phyloP scores from a whole-genome alignment of 2,329 filamentous ascomycete species.

The Ceratocystis destructans region DNA sequence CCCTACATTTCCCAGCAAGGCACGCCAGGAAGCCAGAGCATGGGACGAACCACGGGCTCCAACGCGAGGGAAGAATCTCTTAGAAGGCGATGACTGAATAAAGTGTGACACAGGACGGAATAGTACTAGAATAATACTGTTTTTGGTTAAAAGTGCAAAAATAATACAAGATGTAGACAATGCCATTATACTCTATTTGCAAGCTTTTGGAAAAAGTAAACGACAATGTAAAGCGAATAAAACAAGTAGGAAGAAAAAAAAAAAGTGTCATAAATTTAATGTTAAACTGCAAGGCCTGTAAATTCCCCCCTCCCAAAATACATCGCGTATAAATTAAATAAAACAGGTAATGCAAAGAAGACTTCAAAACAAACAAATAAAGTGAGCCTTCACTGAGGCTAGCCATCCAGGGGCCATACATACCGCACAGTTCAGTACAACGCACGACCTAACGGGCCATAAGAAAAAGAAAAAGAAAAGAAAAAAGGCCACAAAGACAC shows the following conservation, averaged over 20 bases:
- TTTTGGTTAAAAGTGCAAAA: neutral
- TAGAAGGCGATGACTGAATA: neutral
- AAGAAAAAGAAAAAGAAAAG: neutral
- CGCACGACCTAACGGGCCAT: too few species aligned
- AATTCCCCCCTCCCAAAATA: neutral
- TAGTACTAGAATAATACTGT: neutral
- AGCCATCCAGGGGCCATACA: too few species aligned
- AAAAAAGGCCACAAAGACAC: neutral
- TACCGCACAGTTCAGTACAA: too few species aligned
- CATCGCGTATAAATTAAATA: neutral
- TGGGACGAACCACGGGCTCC: conserved; percentile 65
- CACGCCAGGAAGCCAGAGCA: conserved; percentile 70
- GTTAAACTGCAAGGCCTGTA: neutral
- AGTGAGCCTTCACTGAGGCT: neutral
- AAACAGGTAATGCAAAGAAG: conserved; percentile 3
- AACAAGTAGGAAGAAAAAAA: too few species aligned
- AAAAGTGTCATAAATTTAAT: conserved; percentile 1
- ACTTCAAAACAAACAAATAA: neutral
- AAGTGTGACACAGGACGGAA: neutral
- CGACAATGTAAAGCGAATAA: neutral
- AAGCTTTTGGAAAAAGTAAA: neutral
- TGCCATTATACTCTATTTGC: neutral
- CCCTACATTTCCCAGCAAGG: conserved; percentile 91
- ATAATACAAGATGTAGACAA: neutral
- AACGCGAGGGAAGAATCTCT: conserved; percentile 47